Percentiles rank a stretch among this genome's conserved stretches.
These are phyloP conservation scores for Hymenoscyphus fructigenus DNA, from an alignment of 2,329 filamentous ascomycete species.

Conservation along the genomic window DNA sequence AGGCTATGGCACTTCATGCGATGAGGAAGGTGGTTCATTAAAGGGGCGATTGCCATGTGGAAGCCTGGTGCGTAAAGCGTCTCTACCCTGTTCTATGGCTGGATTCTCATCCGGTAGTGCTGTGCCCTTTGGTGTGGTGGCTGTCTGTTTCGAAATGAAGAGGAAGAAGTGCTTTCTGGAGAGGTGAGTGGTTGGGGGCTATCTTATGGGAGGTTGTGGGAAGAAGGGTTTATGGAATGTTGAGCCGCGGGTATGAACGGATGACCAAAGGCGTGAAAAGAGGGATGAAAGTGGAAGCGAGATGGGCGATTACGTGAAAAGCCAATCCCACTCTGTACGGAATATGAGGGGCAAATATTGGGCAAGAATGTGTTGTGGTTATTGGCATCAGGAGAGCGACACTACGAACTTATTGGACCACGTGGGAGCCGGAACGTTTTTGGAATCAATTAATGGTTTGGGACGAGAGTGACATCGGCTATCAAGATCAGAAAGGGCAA, in stretches of 20 bases:
- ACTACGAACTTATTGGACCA: not conserved
- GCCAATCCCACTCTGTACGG: not conserved
- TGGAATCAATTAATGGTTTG: not conserved
- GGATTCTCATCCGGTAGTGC: not conserved
- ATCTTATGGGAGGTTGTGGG: not conserved
- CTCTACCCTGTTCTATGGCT: not conserved
- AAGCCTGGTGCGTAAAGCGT: not conserved
- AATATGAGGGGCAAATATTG: not conserved
- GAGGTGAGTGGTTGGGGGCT: slow-evolving; percentile 6
- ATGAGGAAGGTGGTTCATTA: not conserved
- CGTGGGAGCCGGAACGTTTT: not conserved
- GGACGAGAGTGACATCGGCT: not conserved
- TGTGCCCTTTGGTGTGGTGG: slow-evolving; percentile 2
- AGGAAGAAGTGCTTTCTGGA: not conserved
- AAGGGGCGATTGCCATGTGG: not conserved
- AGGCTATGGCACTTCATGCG: not conserved
- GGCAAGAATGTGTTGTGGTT: not conserved
- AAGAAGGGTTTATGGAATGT: not conserved
- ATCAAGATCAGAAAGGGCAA: too few species aligned
- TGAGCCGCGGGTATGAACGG: not conserved
- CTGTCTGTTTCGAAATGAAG: slow-evolving; percentile 2
- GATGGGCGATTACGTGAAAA: not conserved
- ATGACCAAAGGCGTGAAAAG: not conserved
- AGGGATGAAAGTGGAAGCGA: not conserved
- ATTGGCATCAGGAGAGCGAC: not conserved